Evolutionary conservation across 2,329 filamentous ascomycete species (phyloP).

Genomic region (Esteya vermicola): DNA sequence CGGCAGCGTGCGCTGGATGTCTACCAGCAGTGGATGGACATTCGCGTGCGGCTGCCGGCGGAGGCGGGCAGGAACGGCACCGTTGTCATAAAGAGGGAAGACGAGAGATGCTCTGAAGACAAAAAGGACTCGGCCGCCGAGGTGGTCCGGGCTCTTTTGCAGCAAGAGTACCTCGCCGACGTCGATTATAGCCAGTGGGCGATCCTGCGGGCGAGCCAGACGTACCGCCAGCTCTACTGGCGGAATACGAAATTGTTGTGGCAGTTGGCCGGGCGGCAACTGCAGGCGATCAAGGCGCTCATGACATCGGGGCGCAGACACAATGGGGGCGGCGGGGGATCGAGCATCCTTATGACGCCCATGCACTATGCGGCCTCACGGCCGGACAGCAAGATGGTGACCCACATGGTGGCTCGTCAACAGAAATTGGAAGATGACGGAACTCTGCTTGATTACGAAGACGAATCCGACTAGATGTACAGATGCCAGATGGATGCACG

Average conservation of each 20-base stretch:
- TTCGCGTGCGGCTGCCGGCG: slow-evolving; percentile 18
- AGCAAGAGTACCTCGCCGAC: slow-evolving; percentile 13
- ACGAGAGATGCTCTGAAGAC: too few relatives aligned
- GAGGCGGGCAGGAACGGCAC: background rate
- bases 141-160: slow-evolving; percentile 19
- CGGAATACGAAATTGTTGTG: slow-evolving; percentile 23
- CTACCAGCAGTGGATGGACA: slow-evolving; percentile 26
- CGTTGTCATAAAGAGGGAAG: too few relatives aligned
- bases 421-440: background rate
- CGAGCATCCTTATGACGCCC: slow-evolving; percentile 20
- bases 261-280: slow-evolving; percentile 32
- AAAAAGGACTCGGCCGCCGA: too few relatives aligned
- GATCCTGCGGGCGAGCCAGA: slow-evolving; percentile 33
- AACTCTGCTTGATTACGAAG: background rate
- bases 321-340: slow-evolving; percentile 6
- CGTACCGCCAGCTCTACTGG: slow-evolving; percentile 25
- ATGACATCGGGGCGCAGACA: background rate
- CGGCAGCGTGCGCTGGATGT: slow-evolving; percentile 18
- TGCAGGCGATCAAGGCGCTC: slow-evolving; percentile 30
- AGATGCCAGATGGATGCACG: slow-evolving; percentile 1
- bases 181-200: slow-evolving; percentile 26
- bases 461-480: background rate
- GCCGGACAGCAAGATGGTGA: slow-evolving; percentile 19
- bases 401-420: slow-evolving; percentile 9
- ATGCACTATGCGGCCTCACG: slow-evolving; percentile 21